These are phyloP conservation scores for Cladosporium velox DNA, from an alignment of 2,329 filamentous ascomycete genomes.

Conservation along the genomic window DNA sequence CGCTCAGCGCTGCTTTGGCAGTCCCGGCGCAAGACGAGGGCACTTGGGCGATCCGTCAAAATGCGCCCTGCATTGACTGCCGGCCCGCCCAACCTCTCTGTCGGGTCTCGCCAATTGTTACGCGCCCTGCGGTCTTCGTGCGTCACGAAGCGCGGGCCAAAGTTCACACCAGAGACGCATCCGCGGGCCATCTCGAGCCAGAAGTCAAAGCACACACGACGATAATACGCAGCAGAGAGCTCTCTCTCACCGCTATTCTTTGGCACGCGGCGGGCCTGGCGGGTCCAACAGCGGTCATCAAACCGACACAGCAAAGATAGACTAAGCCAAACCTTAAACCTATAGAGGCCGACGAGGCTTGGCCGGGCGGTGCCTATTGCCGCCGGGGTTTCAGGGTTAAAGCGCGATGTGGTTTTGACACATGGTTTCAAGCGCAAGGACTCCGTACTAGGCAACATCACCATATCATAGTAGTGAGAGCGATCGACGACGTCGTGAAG, in stretches of 20 bases:
- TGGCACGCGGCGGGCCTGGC: conserved; percentile 6
- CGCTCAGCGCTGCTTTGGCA: neutral
- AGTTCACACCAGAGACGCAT: conserved; percentile 16
- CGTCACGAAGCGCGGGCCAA: conserved; percentile 17
- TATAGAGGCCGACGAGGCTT: conserved; percentile 14
- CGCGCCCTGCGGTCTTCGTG: conserved; percentile 15
- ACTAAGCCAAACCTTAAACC: conserved; percentile 19
- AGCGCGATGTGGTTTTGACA: conserved; percentile 6
- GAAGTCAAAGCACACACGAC: conserved; percentile 12
- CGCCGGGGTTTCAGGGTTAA: conserved; percentile 17
- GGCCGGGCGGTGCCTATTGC: conserved; percentile 10
- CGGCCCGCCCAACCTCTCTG: conserved; percentile 18
- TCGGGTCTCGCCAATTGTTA: conserved; percentile 21
- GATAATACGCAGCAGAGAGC: neutral
- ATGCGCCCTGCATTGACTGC: conserved; percentile 17
- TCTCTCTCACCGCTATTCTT: conserved; percentile 17
- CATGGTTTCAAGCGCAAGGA: neutral
- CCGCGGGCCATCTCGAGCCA: neutral
- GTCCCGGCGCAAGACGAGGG: neutral
- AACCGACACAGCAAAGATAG: conserved; percentile 18
- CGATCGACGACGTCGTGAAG: neutral
- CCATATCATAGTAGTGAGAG: neutral
- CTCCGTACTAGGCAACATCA: neutral
- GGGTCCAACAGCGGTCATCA: conserved; percentile 16
- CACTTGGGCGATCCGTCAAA: conserved; percentile 2